phyloP scores from a whole-genome alignment of 768 basidiomycete species.

The Clavulina sp. region DNA sequence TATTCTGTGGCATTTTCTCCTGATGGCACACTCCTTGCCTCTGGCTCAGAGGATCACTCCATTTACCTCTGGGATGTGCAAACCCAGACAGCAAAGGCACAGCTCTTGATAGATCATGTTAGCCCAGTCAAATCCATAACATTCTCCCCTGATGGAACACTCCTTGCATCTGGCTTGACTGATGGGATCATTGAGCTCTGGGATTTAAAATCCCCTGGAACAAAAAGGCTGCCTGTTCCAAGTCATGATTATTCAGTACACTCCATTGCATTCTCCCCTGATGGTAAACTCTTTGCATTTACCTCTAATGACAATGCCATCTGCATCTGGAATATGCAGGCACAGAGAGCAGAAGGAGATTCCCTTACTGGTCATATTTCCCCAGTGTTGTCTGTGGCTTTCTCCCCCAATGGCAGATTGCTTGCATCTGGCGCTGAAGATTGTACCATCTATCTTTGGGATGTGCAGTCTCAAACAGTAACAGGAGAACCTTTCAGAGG shows the following conservation, averaged over 20 bases:
- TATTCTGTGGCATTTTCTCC: too few relatives aligned
- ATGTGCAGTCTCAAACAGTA: slow-evolving; percentile 13
- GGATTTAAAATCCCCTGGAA: too few relatives aligned
- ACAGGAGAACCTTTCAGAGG: slow-evolving; percentile 7
- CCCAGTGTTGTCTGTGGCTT: neutral
- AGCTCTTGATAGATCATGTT: too few relatives aligned
- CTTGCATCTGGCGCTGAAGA: slow-evolving; percentile 27
- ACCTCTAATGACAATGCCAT: slow-evolving; percentile 28
- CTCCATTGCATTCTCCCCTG: slow-evolving; percentile 14
- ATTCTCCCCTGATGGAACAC: too few relatives aligned
- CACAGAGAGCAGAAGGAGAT: slow-evolving; percentile 16
- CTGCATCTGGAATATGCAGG: slow-evolving; percentile 27
- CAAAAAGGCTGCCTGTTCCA: too few relatives aligned
- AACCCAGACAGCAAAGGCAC: too few relatives aligned
- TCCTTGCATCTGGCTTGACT: too few relatives aligned
- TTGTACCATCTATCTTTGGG: slow-evolving; percentile 26
- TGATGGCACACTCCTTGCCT: too few relatives aligned
- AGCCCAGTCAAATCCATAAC: too few relatives aligned
- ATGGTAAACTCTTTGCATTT: slow-evolving; percentile 25
- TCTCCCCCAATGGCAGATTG: neutral
- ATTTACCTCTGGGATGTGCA: too few relatives aligned
- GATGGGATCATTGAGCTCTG: too few relatives aligned
- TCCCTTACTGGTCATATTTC: neutral
- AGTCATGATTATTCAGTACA: too few relatives aligned
- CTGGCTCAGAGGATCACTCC: neutral